Percentiles rank a stretch among this genome's conserved stretches.
These are phyloP conservation scores for Tilletia indica DNA, from an alignment of 1,284 basidiomycete genomes.

Conservation along the genomic window DNA sequence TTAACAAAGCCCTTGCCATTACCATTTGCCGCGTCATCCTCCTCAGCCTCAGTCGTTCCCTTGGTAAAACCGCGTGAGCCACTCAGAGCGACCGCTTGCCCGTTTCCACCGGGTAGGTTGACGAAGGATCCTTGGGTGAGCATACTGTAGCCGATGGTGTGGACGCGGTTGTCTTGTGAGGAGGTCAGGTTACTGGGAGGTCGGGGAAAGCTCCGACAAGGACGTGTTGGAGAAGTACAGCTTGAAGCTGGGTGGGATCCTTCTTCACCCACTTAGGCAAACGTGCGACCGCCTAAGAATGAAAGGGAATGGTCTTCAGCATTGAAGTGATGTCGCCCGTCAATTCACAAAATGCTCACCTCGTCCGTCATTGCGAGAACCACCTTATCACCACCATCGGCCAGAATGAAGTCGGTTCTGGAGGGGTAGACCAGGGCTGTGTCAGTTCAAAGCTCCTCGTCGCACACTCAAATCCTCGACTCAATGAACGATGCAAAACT, in stretches of 20 bases:
- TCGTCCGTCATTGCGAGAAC: background rate
- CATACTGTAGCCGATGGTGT: conserved; percentile 11
- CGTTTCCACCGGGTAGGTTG: conserved; percentile 13
- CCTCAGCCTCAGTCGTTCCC: background rate
- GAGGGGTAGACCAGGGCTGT: background rate
- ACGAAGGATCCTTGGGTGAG: conserved; percentile 1
- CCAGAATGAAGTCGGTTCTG: conserved; percentile 15
- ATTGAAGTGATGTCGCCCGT: background rate
- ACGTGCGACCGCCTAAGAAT: background rate
- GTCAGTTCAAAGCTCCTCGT: background rate
- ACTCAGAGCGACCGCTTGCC: background rate
- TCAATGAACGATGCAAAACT: background rate
- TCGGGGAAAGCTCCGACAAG: background rate
- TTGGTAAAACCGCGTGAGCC: background rate
- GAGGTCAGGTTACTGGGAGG: background rate
- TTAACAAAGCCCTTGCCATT: background rate
- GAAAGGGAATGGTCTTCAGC: no score
- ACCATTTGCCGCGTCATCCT: background rate
- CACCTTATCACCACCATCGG: background rate
- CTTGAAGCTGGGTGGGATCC: background rate
- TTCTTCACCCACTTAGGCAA: background rate
- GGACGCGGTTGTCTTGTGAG: background rate
- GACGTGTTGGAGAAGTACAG: background rate
- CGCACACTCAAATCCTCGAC: no score
- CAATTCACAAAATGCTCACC: background rate